Conservation (phyloP, 2,329 filamentous ascomycete species). For the Alternaria arborescens region DNA sequence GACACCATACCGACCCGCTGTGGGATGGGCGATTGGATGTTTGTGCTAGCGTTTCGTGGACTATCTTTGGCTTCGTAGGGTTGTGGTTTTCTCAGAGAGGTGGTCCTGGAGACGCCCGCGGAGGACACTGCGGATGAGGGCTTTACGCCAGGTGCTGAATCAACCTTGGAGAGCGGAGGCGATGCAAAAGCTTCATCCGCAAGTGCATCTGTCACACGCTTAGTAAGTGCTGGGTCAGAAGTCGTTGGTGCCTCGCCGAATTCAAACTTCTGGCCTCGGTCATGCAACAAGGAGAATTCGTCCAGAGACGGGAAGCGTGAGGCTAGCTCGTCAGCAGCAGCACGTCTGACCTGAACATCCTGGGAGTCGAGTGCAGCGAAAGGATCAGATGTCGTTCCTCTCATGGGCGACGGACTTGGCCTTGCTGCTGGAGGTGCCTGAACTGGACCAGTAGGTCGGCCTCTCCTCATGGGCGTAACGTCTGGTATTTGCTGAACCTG, state of each 20-base stretch:
- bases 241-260: constrained; percentile 65
- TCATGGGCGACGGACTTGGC: constrained; percentile 73
- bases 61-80: constrained; percentile 34
- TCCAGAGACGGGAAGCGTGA: constrained; percentile 88
- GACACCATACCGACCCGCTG: constrained; percentile 66
- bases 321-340: constrained; percentile 79
- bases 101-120: constrained; percentile 40
- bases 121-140: constrained; percentile 43
- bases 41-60: constrained; percentile 35
- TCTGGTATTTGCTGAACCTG: constrained; percentile 81
- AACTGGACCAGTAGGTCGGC: constrained; percentile 69
- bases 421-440: constrained; percentile 57
- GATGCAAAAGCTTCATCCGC: constrained; percentile 84
- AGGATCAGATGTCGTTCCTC: constrained; percentile 77
- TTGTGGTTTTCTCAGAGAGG: constrained; percentile 44
- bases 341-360: constrained; percentile 56
- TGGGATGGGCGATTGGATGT: constrained; percentile 58
- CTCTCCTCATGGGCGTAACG: constrained; percentile 92
- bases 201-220: constrained; percentile 76
- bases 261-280: constrained; percentile 83
- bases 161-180: constrained; percentile 43
- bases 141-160: constrained; percentile 40
- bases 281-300: constrained; percentile 89
- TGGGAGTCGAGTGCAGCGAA: constrained; percentile 88
- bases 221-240: constrained; percentile 61